phyloP scores from a whole-genome alignment of 2,329 filamentous ascomycete species.

The Hypoxylon sp. region DNA sequence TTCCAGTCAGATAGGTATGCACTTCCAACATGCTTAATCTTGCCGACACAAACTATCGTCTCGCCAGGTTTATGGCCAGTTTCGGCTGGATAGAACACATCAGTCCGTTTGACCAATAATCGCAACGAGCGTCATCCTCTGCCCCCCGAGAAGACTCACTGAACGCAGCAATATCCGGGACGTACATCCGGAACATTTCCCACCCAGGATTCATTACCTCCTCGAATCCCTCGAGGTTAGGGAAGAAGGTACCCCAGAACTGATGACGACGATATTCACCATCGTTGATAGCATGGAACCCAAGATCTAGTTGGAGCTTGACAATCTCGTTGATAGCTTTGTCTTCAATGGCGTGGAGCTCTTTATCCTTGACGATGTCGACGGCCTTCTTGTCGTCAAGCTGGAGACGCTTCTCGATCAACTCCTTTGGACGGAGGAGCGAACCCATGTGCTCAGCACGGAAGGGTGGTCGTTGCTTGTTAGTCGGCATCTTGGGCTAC shows the following conservation, averaged over 20 bases:
- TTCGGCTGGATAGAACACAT: constrained; percentile 58
- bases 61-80: constrained; percentile 64
- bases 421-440: constrained; percentile 75
- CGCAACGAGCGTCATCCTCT: not conserved
- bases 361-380: constrained; percentile 57
- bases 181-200: constrained; percentile 67
- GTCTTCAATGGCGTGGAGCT: constrained; percentile 69
- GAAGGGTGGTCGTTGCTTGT: constrained; percentile 69
- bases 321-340: constrained; percentile 77
- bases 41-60: constrained; percentile 62
- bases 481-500: constrained; percentile 47
- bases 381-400: constrained; percentile 58
- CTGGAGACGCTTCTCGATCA: constrained; percentile 72
- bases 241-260: constrained; percentile 66
- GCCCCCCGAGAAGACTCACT: constrained; percentile 52
- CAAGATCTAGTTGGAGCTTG: constrained; percentile 76
- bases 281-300: constrained; percentile 74
- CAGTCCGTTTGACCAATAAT: constrained; percentile 60
- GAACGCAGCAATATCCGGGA: constrained; percentile 63
- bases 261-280: constrained; percentile 60
- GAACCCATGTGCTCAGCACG: constrained; percentile 83
- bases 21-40: constrained; percentile 63
- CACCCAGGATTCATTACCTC: constrained; percentile 65
- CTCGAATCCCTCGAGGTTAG: constrained; percentile 60
- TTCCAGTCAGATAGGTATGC: constrained; percentile 61